These are phyloP conservation scores for Marchantia polymorpha DNA, from an alignment of 225 moss, liverwort and hornwort species.

Conservation along the genomic window DNA sequence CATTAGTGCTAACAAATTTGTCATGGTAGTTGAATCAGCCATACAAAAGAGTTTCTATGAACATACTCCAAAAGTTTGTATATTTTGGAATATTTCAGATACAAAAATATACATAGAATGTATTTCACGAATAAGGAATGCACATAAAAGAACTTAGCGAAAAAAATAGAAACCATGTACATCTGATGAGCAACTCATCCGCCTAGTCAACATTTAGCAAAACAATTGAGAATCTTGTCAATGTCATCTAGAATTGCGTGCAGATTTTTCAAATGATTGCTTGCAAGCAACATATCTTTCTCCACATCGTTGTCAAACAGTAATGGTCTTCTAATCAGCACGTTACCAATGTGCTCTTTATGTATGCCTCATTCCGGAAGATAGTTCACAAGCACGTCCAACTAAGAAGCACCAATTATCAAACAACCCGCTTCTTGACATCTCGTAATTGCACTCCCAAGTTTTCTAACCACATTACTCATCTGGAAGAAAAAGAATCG, in stretches of 20 bases:
- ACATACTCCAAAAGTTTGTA: no score
- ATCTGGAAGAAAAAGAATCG: no score
- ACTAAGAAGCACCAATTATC: conserved; percentile 49
- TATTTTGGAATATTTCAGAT: no score
- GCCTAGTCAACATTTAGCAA: conserved; percentile 55
- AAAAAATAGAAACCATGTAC: no score
- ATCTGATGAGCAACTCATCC: conserved; percentile 27
- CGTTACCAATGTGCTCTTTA: conserved; percentile 43
- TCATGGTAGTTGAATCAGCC: no score
- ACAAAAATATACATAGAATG: no score
- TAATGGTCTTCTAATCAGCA: conserved; percentile 49
- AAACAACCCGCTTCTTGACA: conserved; percentile 50
- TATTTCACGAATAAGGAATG: no score
- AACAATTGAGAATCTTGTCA: conserved; percentile 61
- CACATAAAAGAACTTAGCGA: no score
- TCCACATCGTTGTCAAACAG: conserved; percentile 59
- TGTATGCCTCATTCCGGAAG: conserved; percentile 45
- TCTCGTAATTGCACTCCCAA: conserved; percentile 44
- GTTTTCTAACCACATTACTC: no score
- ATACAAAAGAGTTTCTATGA: no score
- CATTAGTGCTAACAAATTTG: no score
- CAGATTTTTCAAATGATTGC: conserved; percentile 51
- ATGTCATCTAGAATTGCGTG: conserved; percentile 55
- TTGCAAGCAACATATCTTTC: conserved; percentile 50
- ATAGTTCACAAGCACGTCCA: conserved; percentile 46